Evolutionary conservation across 768 basidiomycete genomes (phyloP).

Genomic region (Leccinum obscurum): DNA sequence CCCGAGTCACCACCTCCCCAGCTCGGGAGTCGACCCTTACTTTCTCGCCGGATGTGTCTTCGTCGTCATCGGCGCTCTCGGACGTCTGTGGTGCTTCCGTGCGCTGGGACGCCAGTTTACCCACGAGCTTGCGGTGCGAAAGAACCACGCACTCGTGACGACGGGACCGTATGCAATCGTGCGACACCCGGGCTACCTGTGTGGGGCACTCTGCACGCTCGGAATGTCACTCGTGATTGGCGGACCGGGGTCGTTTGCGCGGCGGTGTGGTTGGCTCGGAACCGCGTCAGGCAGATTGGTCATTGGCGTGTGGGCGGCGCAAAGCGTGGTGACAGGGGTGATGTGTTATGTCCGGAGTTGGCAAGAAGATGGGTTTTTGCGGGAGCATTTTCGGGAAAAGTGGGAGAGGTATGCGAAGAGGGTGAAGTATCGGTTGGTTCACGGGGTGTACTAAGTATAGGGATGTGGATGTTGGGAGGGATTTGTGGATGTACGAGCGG

Average conservation of each 20-base stretch:
- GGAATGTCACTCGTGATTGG: conserved; percentile 35
- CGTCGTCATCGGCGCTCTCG: conserved; percentile 27
- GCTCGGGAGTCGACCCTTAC: conserved; percentile 21
- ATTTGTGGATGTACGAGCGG: too few relatives aligned
- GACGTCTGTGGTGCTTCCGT: conserved; percentile 40
- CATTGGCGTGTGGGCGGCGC: conserved; percentile 31
- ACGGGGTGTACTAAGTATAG: conserved; percentile 24
- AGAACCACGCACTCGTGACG: conserved; percentile 33
- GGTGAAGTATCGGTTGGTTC: conserved; percentile 31
- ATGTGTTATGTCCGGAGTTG: conserved; percentile 29
- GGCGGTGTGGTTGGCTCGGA: conserved; percentile 29
- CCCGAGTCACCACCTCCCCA: conserved; percentile 20
- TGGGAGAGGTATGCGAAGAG: conserved; percentile 25
- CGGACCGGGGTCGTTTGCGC: conserved; percentile 31
- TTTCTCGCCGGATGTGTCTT: conserved; percentile 33
- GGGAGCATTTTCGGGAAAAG: conserved; percentile 19
- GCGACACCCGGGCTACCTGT: conserved; percentile 38
- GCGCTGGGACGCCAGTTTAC: conserved; percentile 37
- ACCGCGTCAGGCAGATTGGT: conserved; percentile 19
- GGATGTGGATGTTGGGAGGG: neutral
- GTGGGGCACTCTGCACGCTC: conserved; percentile 21
- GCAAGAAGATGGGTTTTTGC: conserved; percentile 28
- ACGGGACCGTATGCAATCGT: conserved; percentile 37
- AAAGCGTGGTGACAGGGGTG: conserved; percentile 27
- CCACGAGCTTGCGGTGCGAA: conserved; percentile 33